Conservation (phyloP, 768 basidiomycete species). For the Amanita brunnescens region DNA sequence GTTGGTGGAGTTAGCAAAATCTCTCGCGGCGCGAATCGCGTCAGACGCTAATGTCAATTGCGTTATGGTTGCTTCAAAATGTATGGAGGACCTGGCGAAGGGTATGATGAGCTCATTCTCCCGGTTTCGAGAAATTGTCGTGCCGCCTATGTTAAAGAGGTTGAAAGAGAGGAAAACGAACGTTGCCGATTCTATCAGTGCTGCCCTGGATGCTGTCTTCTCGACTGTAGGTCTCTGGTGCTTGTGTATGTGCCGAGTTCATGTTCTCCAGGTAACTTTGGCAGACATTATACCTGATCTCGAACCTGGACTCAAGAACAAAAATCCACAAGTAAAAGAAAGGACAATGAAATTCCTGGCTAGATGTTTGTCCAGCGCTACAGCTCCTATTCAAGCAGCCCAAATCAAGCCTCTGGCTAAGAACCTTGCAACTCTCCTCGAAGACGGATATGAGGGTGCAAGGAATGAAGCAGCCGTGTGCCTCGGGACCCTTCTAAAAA, state of each 20-base stretch:
- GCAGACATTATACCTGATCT: slow-evolving; percentile 80
- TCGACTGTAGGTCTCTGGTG: slow-evolving; percentile 46
- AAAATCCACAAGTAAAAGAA: slow-evolving; percentile 97
- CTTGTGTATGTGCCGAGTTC: slow-evolving; percentile 9
- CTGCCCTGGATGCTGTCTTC: slow-evolving; percentile 85
- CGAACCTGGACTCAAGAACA: slow-evolving; percentile 65
- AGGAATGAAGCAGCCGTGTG: slow-evolving; percentile 84
- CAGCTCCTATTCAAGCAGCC: slow-evolving; percentile 54
- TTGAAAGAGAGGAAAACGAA: slow-evolving; percentile 90
- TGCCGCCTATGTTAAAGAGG: too few relatives aligned
- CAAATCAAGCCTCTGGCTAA: slow-evolving; percentile 83
- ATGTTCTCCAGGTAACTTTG: slow-evolving; percentile 52
- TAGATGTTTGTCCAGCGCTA: slow-evolving; percentile 67
- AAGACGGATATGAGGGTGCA: slow-evolving; percentile 85
- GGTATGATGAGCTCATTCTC: slow-evolving; percentile 70
- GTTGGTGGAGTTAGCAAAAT: slow-evolving; percentile 65
- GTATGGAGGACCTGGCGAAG: slow-evolving; percentile 79
- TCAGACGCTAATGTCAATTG: slow-evolving; percentile 94
- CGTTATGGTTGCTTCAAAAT: slow-evolving; percentile 80
- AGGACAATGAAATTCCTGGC: slow-evolving; percentile 82
- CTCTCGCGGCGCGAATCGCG: slow-evolving; percentile 73
- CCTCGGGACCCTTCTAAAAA: slow-evolving; percentile 90
- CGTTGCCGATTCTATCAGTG: slow-evolving; percentile 84
- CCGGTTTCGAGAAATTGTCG: too few relatives aligned
- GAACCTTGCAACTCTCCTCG: slow-evolving; percentile 62